Conservation (phyloP, 1,284 basidiomycete genomes). For the Heliocybe sulcata region DNA sequence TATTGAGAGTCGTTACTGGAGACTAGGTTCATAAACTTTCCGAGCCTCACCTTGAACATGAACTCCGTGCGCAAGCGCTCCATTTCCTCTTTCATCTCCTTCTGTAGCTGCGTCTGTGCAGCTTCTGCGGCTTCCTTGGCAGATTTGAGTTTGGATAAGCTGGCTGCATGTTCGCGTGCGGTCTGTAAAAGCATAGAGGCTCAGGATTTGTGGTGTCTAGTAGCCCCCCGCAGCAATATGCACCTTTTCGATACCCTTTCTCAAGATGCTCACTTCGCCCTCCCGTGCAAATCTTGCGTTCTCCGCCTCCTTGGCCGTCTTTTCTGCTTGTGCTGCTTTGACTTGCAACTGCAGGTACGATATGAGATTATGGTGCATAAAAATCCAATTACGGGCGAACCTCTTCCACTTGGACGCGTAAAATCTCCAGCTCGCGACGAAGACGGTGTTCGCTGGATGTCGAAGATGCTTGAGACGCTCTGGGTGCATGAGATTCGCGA, state of each 20-base stretch:
- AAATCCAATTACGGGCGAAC: constrained; percentile 21
- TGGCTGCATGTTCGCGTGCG: constrained; percentile 48
- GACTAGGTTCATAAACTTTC: constrained; percentile 3
- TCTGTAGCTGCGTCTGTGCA: constrained; percentile 44
- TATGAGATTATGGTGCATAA: constrained; percentile 6
- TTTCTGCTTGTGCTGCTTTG: constrained; percentile 37
- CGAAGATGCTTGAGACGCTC: background rate
- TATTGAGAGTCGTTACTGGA: constrained; percentile 18
- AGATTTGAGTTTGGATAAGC: constrained; percentile 47
- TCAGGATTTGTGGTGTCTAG: background rate
- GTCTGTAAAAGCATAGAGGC: constrained; percentile 28
- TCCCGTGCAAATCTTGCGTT: constrained; percentile 43
- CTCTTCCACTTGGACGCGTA: constrained; percentile 40
- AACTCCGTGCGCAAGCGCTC: constrained; percentile 65
- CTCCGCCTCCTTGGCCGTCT: constrained; percentile 37
- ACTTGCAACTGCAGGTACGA: constrained; percentile 35
- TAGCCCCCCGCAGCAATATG: background rate
- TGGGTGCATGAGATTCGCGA: constrained; percentile 3
- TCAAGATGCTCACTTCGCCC: constrained; percentile 55
- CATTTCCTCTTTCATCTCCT: constrained; percentile 56
- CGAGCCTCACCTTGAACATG: constrained; percentile 50
- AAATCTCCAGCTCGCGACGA: constrained; percentile 16
- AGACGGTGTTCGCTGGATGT: constrained; percentile 7
- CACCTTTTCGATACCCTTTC: constrained; percentile 54
- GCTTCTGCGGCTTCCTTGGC: constrained; percentile 55